Base-by-base conservation (phyloP, 768 basidiomycete genomes). In the Rhodotorula kratochvilovae region DNA sequence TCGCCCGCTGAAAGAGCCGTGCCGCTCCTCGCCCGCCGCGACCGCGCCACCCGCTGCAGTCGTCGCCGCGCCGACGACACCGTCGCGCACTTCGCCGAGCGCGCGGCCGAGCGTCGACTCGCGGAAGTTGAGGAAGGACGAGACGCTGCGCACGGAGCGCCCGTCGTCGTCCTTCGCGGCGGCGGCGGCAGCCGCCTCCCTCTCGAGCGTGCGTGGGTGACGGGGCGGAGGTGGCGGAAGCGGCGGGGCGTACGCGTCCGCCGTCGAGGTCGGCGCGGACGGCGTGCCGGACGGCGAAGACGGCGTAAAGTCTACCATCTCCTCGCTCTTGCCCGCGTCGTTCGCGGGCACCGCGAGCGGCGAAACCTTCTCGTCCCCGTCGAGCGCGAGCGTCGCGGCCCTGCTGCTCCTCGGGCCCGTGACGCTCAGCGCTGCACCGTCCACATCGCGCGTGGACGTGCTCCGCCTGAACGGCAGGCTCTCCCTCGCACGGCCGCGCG, bases 131-230 rank as follows among this genome's bases (percentile, higher is more conserved):
- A 75, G 53, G 27, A 75, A 16, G 27, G 69, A 71, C 55, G 69
- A 70, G 46, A 91, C 92, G 74, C 86, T 92, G 27, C 86, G 82
- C 63, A 93, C 89, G 75, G 91, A 92, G 81, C 88, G 83, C 54
- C 86, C 76, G 79, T 91, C 91, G 67, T 83, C 83, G 8, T 80
- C 82, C 29, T 55, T 31, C 15, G 67, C 67, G 31, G 17, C 27
- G 46, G 21, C 3, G 21, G 54, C 31, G 19, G 10, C n/a, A n/a
- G n/a, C n/a, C n/a, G n/a, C 55, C 16, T 12, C 29, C 45, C 51
- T 35, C 3, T 45, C 46, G 25, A 27, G 36, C 11, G 61, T 43
- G 36, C 27, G 53, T 27, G 31, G 48, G 48, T 50, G 55, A 17
- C 60, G 54, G 33, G 65, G 64, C 33, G 60, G 70, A 1, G 17